Evolutionary conservation across 2,329 filamentous ascomycete genomes (phyloP).

Genomic region (Plenodomus tracheiphilus): DNA sequence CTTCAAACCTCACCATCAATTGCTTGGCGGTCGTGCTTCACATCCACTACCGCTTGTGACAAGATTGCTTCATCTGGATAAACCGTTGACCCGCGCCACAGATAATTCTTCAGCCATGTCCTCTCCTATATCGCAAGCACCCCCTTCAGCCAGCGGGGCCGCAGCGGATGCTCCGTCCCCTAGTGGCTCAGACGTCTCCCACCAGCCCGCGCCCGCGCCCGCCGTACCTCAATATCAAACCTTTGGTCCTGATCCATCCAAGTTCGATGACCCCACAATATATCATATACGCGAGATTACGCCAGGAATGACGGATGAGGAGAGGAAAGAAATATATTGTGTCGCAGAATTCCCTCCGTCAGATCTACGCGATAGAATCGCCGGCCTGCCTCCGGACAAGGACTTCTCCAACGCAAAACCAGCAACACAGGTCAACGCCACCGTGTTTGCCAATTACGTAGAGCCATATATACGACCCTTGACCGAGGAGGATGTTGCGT

Average conservation of each 20-base stretch:
- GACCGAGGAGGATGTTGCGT: slow-evolving; percentile 91
- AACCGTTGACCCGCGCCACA: slow-evolving; percentile 16
- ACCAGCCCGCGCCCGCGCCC: slow-evolving; percentile 64
- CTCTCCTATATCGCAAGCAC: slow-evolving; percentile 49
- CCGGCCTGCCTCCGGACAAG: slow-evolving; percentile 86
- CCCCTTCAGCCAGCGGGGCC: slow-evolving; percentile 52
- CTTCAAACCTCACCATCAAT: not conserved
- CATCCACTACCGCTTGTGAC: not conserved
- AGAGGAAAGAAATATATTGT: slow-evolving; percentile 84
- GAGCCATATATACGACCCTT: slow-evolving; percentile 90
- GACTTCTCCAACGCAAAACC: slow-evolving; percentile 96
- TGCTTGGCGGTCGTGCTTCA: not conserved
- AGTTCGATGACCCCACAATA: slow-evolving; percentile 87
- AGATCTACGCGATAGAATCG: slow-evolving; percentile 81
- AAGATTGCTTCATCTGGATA: not conserved
- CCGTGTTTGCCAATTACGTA: slow-evolving; percentile 88
- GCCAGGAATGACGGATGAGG: slow-evolving; percentile 78
- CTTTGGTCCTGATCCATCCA: slow-evolving; percentile 89
- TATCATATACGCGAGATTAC: slow-evolving; percentile 85
- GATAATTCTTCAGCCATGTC: slow-evolving; percentile 46
- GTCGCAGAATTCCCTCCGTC: slow-evolving; percentile 81
- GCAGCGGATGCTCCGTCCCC: slow-evolving; percentile 67
- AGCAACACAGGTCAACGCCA: slow-evolving; percentile 89
- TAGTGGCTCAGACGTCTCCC: slow-evolving; percentile 58
- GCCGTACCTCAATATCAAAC: slow-evolving; percentile 75